A percentile compares a stretch with the other conserved stretches of the same genome.
Evolutionary conservation across 371 early-diverging fungal genomes (phyloP).

Genomic region (Mortierella sp.): DNA sequence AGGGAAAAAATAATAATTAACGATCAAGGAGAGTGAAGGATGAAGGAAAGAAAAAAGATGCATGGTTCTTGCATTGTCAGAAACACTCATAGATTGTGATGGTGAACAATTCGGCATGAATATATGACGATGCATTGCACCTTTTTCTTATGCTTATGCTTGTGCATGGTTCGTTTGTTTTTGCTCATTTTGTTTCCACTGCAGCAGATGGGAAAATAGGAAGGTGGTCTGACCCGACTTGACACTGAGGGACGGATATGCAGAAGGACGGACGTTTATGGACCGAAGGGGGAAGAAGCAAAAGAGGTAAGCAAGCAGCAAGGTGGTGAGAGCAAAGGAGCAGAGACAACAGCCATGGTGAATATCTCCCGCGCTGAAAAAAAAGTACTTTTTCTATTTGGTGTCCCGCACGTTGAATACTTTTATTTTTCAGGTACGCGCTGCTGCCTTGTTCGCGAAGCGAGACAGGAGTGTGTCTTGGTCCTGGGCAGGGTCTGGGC

Average conservation of each 20-base stretch:
- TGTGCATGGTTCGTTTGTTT: background rate
- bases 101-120: background rate
- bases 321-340: background rate
- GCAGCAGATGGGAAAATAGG: background rate
- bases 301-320: background rate
- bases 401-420: background rate
- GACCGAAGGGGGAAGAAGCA: background rate
- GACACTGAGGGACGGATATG: background rate
- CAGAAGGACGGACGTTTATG: slow-evolving; percentile 4
- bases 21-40: too few species aligned
- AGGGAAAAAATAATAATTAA: too few species aligned
- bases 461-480: background rate
- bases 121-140: background rate
- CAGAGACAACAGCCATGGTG: background rate
- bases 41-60: too few species aligned
- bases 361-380: background rate
- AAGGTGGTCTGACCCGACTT: background rate
- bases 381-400: background rate
- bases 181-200: slow-evolving; percentile 2
- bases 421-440: background rate
- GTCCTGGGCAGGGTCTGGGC: slow-evolving; percentile 3
- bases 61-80: too few species aligned
- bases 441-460: background rate
- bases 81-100: too few species aligned
- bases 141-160: background rate